Evolutionary conservation across 192 early-diverging fungal species (phyloP), one percentile per base, ranked within the genome.

Genomic region (Coemansia sp.): DNA sequence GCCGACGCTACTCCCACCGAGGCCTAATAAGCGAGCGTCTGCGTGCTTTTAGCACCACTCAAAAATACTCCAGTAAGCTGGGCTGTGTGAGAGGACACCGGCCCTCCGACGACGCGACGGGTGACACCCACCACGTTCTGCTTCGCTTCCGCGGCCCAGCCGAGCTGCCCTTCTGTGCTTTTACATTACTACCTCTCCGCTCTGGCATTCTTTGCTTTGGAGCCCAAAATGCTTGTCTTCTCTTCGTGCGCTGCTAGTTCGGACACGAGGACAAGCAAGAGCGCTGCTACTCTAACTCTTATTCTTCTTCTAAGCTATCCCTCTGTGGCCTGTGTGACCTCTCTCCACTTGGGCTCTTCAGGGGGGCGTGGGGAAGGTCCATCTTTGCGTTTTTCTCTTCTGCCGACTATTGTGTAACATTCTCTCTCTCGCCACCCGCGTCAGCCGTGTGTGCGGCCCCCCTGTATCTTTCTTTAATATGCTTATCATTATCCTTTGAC

Each of bases 101-200:
- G 29, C 29, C 29, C 29, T 32, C 29, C 29, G 7, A 7, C 29
- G 29, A 32, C 29, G 29, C 29, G 29, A 32, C 29, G 29, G 7
- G 29, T 7, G 29, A 2, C 3, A 32, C 29, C 7, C 29, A 32
- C 7, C n/a, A n/a, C 29, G 29, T 32, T 7, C 3, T 32, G 29
- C 29, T n/a, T n/a, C n/a, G n/a, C n/a, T n/a, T n/a, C n/a, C n/a
- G n/a, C n/a, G n/a, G n/a, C n/a, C n/a, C n/a, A n/a, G n/a, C n/a
- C n/a, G 14, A 34, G 8, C 52, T 53, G 29, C 52, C 34, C 52
- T 18, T 53, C 52, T 53, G 52, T 53, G 52, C 52, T 53, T 53
- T 53, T 53, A 53, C 32, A 11, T 8, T 35, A 44, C 43, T 21
- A 19, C 15, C 27, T 19, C 52, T 34, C 19, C 52, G 24, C 52